These are phyloP conservation scores for Apiospora hydei DNA, from an alignment of 2,329 filamentous ascomycete genomes.

Conservation along the genomic window DNA sequence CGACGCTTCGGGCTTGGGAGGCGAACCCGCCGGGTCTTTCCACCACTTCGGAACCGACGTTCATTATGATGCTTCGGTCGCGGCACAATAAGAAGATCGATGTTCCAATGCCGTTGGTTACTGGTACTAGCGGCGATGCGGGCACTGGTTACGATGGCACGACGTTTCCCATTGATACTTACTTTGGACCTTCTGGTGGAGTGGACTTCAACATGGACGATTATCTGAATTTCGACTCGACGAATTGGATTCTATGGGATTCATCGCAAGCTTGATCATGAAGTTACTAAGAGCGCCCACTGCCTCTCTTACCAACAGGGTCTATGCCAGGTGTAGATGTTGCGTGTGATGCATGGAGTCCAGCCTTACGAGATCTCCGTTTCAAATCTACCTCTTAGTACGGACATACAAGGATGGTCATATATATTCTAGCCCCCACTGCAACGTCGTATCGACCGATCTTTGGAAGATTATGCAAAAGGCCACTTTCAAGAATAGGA, in stretches of 20 bases:
- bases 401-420: too few relatives aligned
- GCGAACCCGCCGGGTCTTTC: not conserved
- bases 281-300: not conserved
- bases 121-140: not conserved
- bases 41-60: not conserved
- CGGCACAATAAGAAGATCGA: not conserved
- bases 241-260: not conserved
- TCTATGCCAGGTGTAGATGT: too few relatives aligned
- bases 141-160: not conserved
- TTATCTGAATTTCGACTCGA: not conserved
- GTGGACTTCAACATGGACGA: not conserved
- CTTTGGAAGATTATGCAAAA: not conserved
- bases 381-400: too few relatives aligned
- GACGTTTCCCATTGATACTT: too few relatives aligned
- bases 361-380: too few relatives aligned
- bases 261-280: not conserved
- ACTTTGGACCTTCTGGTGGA: not conserved
- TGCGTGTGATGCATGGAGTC: not conserved
- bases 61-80: not conserved
- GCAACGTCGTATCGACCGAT: not conserved
- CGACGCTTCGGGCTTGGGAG: not conserved
- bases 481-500: too few relatives aligned
- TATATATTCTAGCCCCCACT: not conserved
- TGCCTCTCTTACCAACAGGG: not conserved
- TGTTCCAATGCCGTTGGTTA: not conserved